phyloP scores from a whole-genome alignment of 2,329 filamentous ascomycete species.

The Westerdykella ornata region DNA sequence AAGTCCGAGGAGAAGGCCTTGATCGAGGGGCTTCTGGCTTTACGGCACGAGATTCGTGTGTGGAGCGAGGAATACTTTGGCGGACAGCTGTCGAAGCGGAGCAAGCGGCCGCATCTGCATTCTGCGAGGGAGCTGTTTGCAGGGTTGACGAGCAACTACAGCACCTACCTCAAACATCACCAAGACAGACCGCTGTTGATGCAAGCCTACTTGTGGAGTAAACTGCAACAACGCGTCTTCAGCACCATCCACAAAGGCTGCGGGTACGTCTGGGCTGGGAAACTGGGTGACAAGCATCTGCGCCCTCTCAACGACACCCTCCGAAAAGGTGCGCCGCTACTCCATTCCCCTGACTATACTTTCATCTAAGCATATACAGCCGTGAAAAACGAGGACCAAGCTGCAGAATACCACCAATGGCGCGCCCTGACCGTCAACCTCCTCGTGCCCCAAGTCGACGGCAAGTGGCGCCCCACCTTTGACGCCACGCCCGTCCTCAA shows the following conservation, averaged over 20 bases:
- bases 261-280: slow-evolving; percentile 35
- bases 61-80: slow-evolving; percentile 35
- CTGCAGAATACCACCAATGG: slow-evolving; percentile 35
- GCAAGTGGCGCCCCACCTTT: slow-evolving; percentile 33
- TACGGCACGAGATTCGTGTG: slow-evolving; percentile 30
- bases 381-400: slow-evolving; percentile 33
- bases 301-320: slow-evolving; percentile 33
- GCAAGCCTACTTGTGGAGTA: slow-evolving; percentile 34
- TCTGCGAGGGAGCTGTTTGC: slow-evolving; percentile 29
- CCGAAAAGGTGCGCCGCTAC: slow-evolving; percentile 23
- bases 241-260: slow-evolving; percentile 31
- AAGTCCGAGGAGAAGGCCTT: slow-evolving; percentile 33
- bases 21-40: slow-evolving; percentile 29
- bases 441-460: slow-evolving; percentile 33
- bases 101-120: slow-evolving; percentile 28
- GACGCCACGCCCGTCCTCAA: slow-evolving; percentile 31
- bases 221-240: slow-evolving; percentile 34
- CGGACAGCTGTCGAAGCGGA: slow-evolving; percentile 21
- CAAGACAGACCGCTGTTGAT: slow-evolving; percentile 31
- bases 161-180: slow-evolving; percentile 26
- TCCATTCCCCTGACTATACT: no score
- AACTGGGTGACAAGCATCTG: slow-evolving; percentile 33
- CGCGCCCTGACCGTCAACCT: slow-evolving; percentile 32
- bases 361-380: slow-evolving; percentile 11
- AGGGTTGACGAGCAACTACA: slow-evolving; percentile 30